Evolutionary conservation across 106 monocot species (phyloP), one percentile per base, ranked within the genome.

Genomic region (Acanthochlamys bracteata): DNA sequence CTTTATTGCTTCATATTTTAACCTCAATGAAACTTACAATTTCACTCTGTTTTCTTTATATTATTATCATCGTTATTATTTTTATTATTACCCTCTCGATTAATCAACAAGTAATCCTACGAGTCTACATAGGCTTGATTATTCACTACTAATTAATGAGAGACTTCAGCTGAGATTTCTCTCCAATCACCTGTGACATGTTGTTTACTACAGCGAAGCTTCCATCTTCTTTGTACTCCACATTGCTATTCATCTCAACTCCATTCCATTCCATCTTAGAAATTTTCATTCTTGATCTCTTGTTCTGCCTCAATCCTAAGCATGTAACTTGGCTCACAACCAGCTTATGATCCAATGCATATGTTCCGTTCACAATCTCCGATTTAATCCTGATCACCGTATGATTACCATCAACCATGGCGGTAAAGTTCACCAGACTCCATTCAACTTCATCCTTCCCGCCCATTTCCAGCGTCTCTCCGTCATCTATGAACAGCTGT

Each of bases 391-490:
- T 33, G 33, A 33, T 10, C 77, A 71, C 20, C 8, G 51, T 51
- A 2, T 19, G n/a, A 15, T 51, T 19, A 51, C 4, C 51, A 9
- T 51, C 51, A 15, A 13, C 45, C 73, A 10, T 53, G 4, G 59
- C 27, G 20, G 12, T 59, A 57, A 85, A 81, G 42, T 40, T 74
- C 55, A 85, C 57, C 27, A 75, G 26, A 57, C 81, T 81, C 78
- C 78, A 85, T 15, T 68, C 53, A 0, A 39, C 49, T 41, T 4
- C 8, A 9, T 55, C 20, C 23, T 63, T 46, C 15, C 74, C 75
- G 54, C 60, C 85, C 81, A 81, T 82, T 71, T 75, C 69, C 64
- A 73, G 26, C 42, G 25, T 57, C 70, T 78, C 84, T 8, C 80
- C 80, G 25, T 81, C 77, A 16, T 85, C 84, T 42, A 78, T 0